Percentiles rank a stretch among this genome's conserved stretches.
These are phyloP conservation scores for Yamadazyma triangularis DNA, from an alignment of 1,139 yeast genomes.

Conservation along the genomic window DNA sequence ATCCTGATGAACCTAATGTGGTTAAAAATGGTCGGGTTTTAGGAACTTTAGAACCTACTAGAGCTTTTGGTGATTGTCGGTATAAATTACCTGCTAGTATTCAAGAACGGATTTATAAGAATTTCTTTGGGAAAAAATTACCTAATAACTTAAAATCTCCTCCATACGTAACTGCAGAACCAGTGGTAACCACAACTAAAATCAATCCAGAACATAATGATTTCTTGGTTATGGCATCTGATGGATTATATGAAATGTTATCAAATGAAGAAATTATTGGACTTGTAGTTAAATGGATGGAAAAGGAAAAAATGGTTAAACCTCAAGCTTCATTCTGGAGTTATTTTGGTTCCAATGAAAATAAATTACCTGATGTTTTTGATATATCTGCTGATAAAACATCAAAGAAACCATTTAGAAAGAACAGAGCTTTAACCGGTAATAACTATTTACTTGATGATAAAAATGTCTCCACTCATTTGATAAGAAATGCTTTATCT, in stretches of 20 bases:
- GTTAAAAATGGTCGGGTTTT: constrained; percentile 85
- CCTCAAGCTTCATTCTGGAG: constrained; percentile 51
- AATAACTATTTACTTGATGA: constrained; percentile 59
- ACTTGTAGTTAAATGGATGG: constrained; percentile 92
- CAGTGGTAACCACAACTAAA: constrained; percentile 81
- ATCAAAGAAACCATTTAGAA: constrained; percentile 44
- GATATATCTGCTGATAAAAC: constrained; percentile 57
- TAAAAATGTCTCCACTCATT: constrained; percentile 85
- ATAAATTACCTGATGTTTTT: constrained; percentile 56
- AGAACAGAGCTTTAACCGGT: constrained; percentile 33
- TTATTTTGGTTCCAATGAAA: constrained; percentile 42
- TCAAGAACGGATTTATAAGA: constrained; percentile 69
- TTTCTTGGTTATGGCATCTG: constrained; percentile 89
- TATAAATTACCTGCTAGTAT: constrained; percentile 74
- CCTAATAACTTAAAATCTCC: constrained; percentile 83
- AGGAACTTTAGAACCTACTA: constrained; percentile 92
- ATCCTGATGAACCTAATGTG: constrained; percentile 84
- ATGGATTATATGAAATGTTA: constrained; percentile 89
- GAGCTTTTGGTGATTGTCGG: constrained; percentile 97
- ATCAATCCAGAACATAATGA: constrained; percentile 71
- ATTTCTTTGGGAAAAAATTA: constrained; percentile 77
- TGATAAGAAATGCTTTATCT: constrained; percentile 89
- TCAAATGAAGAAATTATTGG: constrained; percentile 92
- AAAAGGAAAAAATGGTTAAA: constrained; percentile 60
- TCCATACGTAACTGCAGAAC: constrained; percentile 96